Conservation (phyloP, 768 basidiomycete genomes). For the Trichaptum fuscoviolaceum region DNA sequence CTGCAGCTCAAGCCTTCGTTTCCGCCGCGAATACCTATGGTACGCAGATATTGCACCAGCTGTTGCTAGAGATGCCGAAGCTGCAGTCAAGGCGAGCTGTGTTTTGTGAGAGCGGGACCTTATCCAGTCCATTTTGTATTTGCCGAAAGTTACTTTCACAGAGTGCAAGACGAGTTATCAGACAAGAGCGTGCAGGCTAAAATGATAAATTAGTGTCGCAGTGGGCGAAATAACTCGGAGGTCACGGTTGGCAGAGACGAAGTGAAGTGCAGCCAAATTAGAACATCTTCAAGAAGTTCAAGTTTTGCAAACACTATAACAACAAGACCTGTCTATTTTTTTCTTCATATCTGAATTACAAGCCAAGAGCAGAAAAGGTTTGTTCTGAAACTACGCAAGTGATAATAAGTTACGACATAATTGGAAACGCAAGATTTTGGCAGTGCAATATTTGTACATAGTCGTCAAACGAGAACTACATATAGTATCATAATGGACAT, state of each 20-base stretch:
- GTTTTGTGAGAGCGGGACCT: constrained; percentile 42
- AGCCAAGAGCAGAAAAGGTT: no score
- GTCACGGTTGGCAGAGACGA: no score
- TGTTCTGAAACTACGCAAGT: not conserved
- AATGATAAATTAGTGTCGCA: no score
- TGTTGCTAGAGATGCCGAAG: constrained; percentile 58
- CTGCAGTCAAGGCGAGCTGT: constrained; percentile 62
- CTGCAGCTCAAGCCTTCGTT: constrained; percentile 49
- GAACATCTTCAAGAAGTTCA: no score
- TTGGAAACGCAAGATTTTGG: not conserved
- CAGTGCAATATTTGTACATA: not conserved
- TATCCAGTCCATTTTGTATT: not conserved
- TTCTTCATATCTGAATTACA: no score
- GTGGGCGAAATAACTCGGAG: no score
- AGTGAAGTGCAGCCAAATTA: no score
- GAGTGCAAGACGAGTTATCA: no score
- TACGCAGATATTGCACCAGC: constrained; percentile 57
- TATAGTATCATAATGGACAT: not conserved
- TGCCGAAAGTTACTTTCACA: not conserved
- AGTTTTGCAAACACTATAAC: no score
- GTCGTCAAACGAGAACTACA: not conserved
- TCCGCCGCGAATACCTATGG: constrained; percentile 37
- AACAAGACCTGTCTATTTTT: no score
- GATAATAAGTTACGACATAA: not conserved
- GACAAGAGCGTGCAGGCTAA: no score